Evolutionary conservation across 2,329 filamentous ascomycete genomes (phyloP).

Genomic region (Phialocephala subalpina): DNA sequence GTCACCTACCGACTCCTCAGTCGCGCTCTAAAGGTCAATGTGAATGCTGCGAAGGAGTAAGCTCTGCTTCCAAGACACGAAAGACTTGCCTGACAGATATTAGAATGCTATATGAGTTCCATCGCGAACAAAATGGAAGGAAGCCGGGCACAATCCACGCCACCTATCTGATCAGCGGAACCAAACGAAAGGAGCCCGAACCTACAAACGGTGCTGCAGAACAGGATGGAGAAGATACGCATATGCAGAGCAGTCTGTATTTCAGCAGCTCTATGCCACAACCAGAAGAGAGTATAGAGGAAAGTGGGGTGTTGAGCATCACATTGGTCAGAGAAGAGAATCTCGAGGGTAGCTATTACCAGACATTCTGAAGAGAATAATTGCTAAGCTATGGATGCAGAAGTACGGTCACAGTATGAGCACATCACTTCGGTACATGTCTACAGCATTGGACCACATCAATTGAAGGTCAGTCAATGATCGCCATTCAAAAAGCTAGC

Average conservation of each 20-base stretch:
- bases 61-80: not conserved
- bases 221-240: slow-evolving; percentile 70
- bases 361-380: slow-evolving; percentile 25
- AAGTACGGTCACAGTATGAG: slow-evolving; percentile 71
- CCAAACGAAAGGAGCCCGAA: slow-evolving; percentile 53
- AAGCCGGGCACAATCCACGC: slow-evolving; percentile 81
- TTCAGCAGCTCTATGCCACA: slow-evolving; percentile 73
- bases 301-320: slow-evolving; percentile 64
- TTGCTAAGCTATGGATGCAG: slow-evolving; percentile 51
- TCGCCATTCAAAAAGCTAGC: not conserved
- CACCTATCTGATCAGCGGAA: slow-evolving; percentile 88
- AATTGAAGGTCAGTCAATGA: slow-evolving; percentile 62
- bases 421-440: slow-evolving; percentile 83
- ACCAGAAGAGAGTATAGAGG: slow-evolving; percentile 56
- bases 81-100: slow-evolving; percentile 21
- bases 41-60: slow-evolving; percentile 89
- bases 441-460: slow-evolving; percentile 81
- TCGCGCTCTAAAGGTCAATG: slow-evolving; percentile 82
- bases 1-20: slow-evolving; percentile 88
- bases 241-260: slow-evolving; percentile 70
- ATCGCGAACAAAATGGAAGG: slow-evolving; percentile 78
- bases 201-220: slow-evolving; percentile 48
- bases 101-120: slow-evolving; percentile 89
- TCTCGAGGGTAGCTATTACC: slow-evolving; percentile 63
- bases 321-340: slow-evolving; percentile 76